A percentile compares a stretch with the other conserved stretches of the same genome.
These are phyloP conservation scores for Pyrus hybrid DNA, from an alignment of 331 rosid species.

Conservation along the genomic window DNA sequence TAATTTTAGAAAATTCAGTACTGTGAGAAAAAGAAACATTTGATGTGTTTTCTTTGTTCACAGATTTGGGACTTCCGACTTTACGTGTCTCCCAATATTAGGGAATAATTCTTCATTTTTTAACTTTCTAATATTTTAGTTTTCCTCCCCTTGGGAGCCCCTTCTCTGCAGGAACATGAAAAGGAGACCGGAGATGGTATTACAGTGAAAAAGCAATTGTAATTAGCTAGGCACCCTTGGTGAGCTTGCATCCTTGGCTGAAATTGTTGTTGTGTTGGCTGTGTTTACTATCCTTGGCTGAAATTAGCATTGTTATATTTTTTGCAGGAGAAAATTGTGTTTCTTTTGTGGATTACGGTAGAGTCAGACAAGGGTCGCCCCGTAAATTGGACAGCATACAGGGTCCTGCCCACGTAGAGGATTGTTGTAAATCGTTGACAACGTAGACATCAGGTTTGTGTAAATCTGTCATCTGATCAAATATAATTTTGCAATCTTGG, in stretches of 20 bases:
- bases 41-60: background rate
- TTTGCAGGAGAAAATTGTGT: background rate
- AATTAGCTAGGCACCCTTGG: background rate
- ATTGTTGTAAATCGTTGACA: background rate
- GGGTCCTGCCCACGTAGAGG: background rate
- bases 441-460: too few species aligned
- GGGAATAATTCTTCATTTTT: background rate
- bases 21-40: background rate
- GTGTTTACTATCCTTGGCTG: background rate
- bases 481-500: background rate
- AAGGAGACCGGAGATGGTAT: background rate
- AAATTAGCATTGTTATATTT: background rate
- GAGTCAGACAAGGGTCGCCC: background rate
- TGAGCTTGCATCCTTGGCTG: background rate
- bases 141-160: background rate
- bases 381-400: constrained; percentile 2
- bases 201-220: background rate
- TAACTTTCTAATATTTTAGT: background rate
- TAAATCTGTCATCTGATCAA: too few species aligned
- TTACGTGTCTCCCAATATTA: background rate
- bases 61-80: background rate
- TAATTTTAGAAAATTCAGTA: background rate
- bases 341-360: background rate
- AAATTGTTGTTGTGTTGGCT: background rate
- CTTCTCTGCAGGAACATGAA: background rate